phyloP scores from a whole-genome alignment of 768 basidiomycete genomes.

The Boletellus ananas region DNA sequence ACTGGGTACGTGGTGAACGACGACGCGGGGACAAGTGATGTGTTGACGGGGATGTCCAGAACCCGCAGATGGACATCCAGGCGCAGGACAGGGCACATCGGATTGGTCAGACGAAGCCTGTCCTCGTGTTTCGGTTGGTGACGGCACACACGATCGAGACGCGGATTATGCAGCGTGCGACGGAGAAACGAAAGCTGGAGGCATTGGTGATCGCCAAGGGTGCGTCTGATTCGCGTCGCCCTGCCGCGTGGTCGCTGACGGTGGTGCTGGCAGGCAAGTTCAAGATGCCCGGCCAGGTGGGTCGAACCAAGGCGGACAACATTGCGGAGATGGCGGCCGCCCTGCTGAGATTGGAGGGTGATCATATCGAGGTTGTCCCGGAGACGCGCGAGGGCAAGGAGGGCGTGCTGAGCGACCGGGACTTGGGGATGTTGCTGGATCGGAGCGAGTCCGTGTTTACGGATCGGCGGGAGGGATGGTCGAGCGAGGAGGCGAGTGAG shows the following conservation, averaged over 20 bases:
- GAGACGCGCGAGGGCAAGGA: slow-evolving; percentile 61
- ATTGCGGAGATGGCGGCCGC: slow-evolving; percentile 79
- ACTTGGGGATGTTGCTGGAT: slow-evolving; percentile 79
- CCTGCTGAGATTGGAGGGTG: slow-evolving; percentile 76
- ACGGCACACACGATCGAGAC: slow-evolving; percentile 89
- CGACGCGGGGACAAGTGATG: neutral
- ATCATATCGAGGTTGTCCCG: slow-evolving; percentile 85
- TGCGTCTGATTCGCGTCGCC: slow-evolving; percentile 20
- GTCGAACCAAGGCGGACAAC: slow-evolving; percentile 54
- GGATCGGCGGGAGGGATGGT: slow-evolving; percentile 73
- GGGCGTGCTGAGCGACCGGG: slow-evolving; percentile 75
- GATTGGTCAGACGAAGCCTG: slow-evolving; percentile 90
- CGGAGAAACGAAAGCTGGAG: slow-evolving; percentile 86
- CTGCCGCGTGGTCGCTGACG: no score
- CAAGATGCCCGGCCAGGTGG: slow-evolving; percentile 62
- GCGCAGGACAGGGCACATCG: slow-evolving; percentile 95
- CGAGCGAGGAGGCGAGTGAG: slow-evolving; percentile 34
- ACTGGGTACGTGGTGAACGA: slow-evolving; percentile 20
- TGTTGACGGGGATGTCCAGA: slow-evolving; percentile 40
- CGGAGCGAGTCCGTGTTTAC: slow-evolving; percentile 69
- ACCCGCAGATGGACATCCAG: slow-evolving; percentile 95
- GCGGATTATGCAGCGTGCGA: slow-evolving; percentile 84
- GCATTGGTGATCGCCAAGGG: slow-evolving; percentile 94
- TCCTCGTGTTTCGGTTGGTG: slow-evolving; percentile 84
- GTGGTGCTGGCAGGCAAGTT: slow-evolving; percentile 60